A percentile compares a stretch with the other conserved stretches of the same genome.
Evolutionary conservation across 176 grass and related monocot species (phyloP).

Genomic region (Oryza meridionalis): DNA sequence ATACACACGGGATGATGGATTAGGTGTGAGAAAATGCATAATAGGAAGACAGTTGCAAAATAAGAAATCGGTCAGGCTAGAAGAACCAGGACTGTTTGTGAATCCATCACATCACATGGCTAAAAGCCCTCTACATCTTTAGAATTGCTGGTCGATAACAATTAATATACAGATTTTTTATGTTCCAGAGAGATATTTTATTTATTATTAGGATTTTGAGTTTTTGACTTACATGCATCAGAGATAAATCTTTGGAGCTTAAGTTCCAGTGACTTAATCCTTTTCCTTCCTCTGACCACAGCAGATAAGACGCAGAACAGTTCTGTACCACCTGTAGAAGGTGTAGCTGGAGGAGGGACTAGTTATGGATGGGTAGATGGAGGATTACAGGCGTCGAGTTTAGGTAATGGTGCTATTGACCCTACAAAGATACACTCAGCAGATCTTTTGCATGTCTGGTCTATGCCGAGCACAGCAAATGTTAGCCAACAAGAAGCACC

Average conservation of each 20-base stretch:
- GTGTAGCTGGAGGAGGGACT: constrained; percentile 95
- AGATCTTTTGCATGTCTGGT: constrained; percentile 97
- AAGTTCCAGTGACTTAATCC: constrained; percentile 14
- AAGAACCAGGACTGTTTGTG: not conserved
- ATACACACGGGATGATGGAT: not conserved
- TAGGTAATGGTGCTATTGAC: constrained; percentile 60
- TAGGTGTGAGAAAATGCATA: not conserved
- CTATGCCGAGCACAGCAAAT: constrained; percentile 94
- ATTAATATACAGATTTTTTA: not conserved
- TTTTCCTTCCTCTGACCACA: constrained; percentile 22
- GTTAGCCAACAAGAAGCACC: constrained; percentile 87
- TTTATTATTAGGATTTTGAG: not conserved
- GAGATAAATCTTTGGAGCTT: constrained; percentile 1
- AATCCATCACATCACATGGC: not conserved
- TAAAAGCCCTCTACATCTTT: not conserved
- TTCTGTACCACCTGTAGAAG: constrained; percentile 81
- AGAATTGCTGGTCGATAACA: not conserved
- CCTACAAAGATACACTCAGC: constrained; percentile 68
- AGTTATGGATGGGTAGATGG: constrained; percentile 93
- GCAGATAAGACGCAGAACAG: constrained; percentile 51
- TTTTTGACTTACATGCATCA: constrained; percentile 17
- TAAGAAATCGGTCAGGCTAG: constrained; percentile 9
- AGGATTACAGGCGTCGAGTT: constrained; percentile 46
- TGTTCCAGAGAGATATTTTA: not conserved
- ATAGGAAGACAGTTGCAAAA: not conserved